Percentiles rank a stretch among this genome's conserved stretches.
These are phyloP conservation scores for Podaxis sp. DNA, from an alignment of 768 basidiomycete genomes.

Conservation along the genomic window DNA sequence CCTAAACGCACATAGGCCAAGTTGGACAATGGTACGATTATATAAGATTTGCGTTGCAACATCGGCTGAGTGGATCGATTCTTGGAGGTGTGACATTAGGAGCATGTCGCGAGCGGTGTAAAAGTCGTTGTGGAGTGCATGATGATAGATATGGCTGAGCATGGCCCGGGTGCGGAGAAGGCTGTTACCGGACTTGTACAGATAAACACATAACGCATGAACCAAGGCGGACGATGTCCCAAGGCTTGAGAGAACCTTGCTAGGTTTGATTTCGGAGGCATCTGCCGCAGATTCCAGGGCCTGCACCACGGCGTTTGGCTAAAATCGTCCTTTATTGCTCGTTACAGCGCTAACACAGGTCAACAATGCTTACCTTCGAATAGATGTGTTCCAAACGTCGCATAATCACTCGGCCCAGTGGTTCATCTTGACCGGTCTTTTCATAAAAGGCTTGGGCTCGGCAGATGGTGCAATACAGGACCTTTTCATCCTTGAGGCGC, in stretches of 20 bases:
- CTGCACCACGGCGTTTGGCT: slow-evolving; percentile 93
- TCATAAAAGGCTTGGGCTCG: slow-evolving; percentile 93
- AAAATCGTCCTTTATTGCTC: slow-evolving; percentile 12
- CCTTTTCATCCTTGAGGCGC: slow-evolving; percentile 93
- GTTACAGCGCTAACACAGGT: slow-evolving; percentile 14
- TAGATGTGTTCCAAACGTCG: slow-evolving; percentile 97
- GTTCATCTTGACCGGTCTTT: slow-evolving; percentile 71
- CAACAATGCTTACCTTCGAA: slow-evolving; percentile 69
- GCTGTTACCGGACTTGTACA: slow-evolving; percentile 91
- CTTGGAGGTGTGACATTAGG: slow-evolving; percentile 98
- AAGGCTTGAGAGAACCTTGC: slow-evolving; percentile 55
- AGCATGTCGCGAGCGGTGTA: slow-evolving; percentile 97
- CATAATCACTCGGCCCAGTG: slow-evolving; percentile 87
- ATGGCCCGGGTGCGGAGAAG: slow-evolving; percentile 95
- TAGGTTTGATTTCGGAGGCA: slow-evolving; percentile 58
- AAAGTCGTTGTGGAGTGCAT: slow-evolving; percentile 95
- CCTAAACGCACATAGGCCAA: slow-evolving; percentile 96
- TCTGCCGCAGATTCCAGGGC: slow-evolving; percentile 79
- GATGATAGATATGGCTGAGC: slow-evolving; percentile 96
- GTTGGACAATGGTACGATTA: slow-evolving; percentile 95
- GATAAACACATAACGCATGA: slow-evolving; percentile 84
- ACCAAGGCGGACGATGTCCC: slow-evolving; percentile 74
- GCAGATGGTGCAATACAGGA: slow-evolving; percentile 90
- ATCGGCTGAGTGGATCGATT: slow-evolving; percentile 94
- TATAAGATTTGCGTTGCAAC: slow-evolving; percentile 97